These are phyloP conservation scores for Oryza meyeriana DNA, from an alignment of 176 grass and related monocot genomes.

Conservation along the genomic window DNA sequence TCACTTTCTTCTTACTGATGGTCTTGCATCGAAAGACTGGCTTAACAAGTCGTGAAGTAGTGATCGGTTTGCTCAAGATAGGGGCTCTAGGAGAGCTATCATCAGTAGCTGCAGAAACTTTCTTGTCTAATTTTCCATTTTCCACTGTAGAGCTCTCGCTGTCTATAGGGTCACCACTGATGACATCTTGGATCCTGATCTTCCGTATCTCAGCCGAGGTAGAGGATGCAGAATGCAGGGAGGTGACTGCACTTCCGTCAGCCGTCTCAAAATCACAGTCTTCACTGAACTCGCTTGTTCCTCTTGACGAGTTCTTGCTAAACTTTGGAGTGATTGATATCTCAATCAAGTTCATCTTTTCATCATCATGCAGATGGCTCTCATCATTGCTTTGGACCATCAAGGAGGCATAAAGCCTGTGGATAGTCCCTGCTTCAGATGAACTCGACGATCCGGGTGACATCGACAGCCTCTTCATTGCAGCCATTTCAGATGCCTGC, in stretches of 20 bases:
- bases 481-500: constrained; percentile 92
- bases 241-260: constrained; percentile 44
- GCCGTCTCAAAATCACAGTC: constrained; percentile 45
- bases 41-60: constrained; percentile 47
- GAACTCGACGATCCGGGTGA: constrained; percentile 50
- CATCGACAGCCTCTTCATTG: constrained; percentile 66
- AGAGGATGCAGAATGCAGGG: constrained; percentile 38
- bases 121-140: constrained; percentile 32
- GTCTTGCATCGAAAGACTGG: constrained; percentile 54
- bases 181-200: constrained; percentile 82
- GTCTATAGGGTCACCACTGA: constrained; percentile 37
- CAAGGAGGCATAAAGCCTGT: constrained; percentile 78
- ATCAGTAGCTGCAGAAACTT: constrained; percentile 42
- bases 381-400: constrained; percentile 61
- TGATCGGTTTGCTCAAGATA: constrained; percentile 49
- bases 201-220: constrained; percentile 36
- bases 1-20: constrained; percentile 52
- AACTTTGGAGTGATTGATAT: constrained; percentile 65
- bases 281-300: constrained; percentile 35
- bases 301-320: constrained; percentile 41
- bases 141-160: constrained; percentile 25
- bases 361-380: constrained; percentile 36
- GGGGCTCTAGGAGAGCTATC: constrained; percentile 36
- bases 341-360: constrained; percentile 70
- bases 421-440: constrained; percentile 87